Conservation (phyloP, 2,329 filamentous ascomycete genomes). For the Thelonectria blattea region DNA sequence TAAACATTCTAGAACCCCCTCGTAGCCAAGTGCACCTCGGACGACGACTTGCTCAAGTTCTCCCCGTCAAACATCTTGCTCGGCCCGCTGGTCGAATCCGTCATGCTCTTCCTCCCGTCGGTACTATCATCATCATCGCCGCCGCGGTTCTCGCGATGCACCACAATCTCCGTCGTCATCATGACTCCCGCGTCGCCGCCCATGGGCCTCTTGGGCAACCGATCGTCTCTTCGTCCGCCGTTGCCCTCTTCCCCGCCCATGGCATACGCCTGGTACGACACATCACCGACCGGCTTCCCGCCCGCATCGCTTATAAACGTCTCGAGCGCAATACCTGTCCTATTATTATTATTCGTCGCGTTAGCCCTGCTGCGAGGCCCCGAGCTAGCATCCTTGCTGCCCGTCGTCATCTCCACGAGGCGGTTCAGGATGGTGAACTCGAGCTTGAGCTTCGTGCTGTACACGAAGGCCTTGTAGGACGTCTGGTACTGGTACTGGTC, state of each 20-base stretch:
- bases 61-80: constrained; percentile 20
- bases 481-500: constrained; percentile 46
- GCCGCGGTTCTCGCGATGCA: constrained; percentile 26
- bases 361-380: constrained; percentile 28
- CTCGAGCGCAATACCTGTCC: constrained; percentile 28
- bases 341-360: constrained; percentile 18
- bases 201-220: neutral
- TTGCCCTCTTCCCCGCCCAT: constrained; percentile 32
- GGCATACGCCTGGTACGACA: constrained; percentile 34
- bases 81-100: constrained; percentile 23
- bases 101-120: constrained; percentile 26
- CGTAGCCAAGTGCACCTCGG: constrained; percentile 34
- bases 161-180: constrained; percentile 37
- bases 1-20: constrained; percentile 26
- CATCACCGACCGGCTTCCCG: constrained; percentile 19
- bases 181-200: constrained; percentile 27
- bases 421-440: constrained; percentile 50
- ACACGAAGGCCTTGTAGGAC: constrained; percentile 46
- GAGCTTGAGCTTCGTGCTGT: constrained; percentile 49
- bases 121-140: constrained; percentile 25
- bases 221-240: neutral
- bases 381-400: constrained; percentile 35
- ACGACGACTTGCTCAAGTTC: constrained; percentile 35
- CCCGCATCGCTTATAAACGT: constrained; percentile 26
- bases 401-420: constrained; percentile 43